Evolutionary conservation across 306 rosid species (phyloP), one percentile per base, ranked within the genome.

Genomic region (Fagus crenata): DNA sequence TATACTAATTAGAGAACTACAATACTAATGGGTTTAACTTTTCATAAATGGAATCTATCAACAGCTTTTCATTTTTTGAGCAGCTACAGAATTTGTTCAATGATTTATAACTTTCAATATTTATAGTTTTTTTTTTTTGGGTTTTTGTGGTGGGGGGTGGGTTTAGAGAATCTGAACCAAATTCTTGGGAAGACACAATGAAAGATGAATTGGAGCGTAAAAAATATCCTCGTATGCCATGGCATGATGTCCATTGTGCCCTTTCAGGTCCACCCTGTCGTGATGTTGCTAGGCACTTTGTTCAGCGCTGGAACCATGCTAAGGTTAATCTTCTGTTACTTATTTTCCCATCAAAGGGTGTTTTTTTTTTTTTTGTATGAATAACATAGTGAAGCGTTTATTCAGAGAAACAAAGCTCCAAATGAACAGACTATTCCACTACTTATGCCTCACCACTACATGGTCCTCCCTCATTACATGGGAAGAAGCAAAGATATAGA

Each of bases 201-300:
- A 96, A 79, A 86, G 98, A 96, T 89, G 99, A 96, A 89, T 78
- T 96, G 81, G 97, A 89, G n/a, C 98, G 99, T 36, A 63, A 31
- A 74, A 96, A 83, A 74, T 91, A 88, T 82, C 99, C 99, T 39
- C 97, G 99, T 43, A 92, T 96, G 99, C 99, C 99, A 73, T 96
- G 99, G 99, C 98, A 96, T 80, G 99, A 96, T 72, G 98, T 96
- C 76, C 98, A 92, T 54, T 96, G 97, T 85, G 97, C 98, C 81
- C 93, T 96, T 78, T 92, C 93, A 96, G 99, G 99, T 73, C 97
- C 99, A 82, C 97, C 99, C 49, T 96, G 99, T 84, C 98, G 96
- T 78, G 99, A 96, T 56, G 70, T 92, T 77, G 99, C 99, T 72
- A 92, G 99, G 85, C 98, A 96, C 79, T 96, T 96, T 85, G 99